Percentiles rank a stretch among this genome's conserved stretches.
Conservation (phyloP, 805 yeast genomes). For the Deakozyma indianensis region DNA sequence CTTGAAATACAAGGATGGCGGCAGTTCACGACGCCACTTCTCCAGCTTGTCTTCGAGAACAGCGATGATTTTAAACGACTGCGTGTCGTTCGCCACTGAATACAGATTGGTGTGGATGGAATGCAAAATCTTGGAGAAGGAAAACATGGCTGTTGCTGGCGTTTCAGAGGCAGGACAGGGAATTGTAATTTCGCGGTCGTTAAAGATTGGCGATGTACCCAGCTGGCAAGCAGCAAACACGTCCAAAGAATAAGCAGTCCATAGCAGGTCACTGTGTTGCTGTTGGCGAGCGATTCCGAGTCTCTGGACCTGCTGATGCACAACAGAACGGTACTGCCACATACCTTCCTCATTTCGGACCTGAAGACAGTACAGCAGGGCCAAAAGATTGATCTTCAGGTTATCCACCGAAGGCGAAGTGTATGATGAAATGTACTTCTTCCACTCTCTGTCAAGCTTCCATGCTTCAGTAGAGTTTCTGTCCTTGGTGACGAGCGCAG, state of each 20-base stretch:
- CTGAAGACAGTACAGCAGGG: conserved; percentile 55
- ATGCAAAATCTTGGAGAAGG: conserved; percentile 56
- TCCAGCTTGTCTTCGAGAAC: conserved; percentile 54
- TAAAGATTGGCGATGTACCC: conserved; percentile 70
- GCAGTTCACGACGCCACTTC: conserved; percentile 63
- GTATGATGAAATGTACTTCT: conserved; percentile 2
- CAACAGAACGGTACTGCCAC: conserved; percentile 62
- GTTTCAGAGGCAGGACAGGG: conserved; percentile 40
- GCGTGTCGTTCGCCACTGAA: conserved; percentile 8
- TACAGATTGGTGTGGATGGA: conserved; percentile 45
- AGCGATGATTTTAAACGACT: conserved; percentile 13
- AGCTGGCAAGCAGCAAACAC: conserved; percentile 57
- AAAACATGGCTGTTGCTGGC: background rate
- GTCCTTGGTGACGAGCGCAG: conserved; percentile 12
- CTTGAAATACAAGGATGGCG: conserved; percentile 45
- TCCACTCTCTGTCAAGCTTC: conserved; percentile 13
- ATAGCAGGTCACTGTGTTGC: conserved; percentile 56
- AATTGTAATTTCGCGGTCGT: conserved; percentile 76
- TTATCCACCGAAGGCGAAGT: background rate
- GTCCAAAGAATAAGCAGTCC: conserved; percentile 74
- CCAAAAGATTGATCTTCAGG: conserved; percentile 21
- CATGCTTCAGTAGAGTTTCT: conserved; percentile 3
- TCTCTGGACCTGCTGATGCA: conserved; percentile 74
- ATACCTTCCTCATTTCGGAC: conserved; percentile 62
- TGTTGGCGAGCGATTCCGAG: conserved; percentile 67